phyloP scores from a whole-genome alignment of 495 filamentous ascomycete genomes.

The Penicillium antarcticum region DNA sequence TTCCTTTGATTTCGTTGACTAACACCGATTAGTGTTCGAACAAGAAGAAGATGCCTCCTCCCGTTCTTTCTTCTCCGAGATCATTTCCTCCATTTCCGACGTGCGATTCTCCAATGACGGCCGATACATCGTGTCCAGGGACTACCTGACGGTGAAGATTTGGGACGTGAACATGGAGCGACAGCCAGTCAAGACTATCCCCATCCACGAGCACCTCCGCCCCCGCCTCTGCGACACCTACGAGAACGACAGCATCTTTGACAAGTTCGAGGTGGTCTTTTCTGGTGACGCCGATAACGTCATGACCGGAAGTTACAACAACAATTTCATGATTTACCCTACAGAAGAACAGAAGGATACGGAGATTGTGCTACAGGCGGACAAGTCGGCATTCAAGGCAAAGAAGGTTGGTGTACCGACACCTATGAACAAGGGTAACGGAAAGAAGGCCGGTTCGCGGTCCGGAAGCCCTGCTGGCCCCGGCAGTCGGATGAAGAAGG shows the following conservation, averaged over 20 bases:
- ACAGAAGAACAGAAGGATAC: constrained; percentile 93
- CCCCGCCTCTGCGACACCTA: constrained; percentile 97
- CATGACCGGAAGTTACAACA: constrained; percentile 99
- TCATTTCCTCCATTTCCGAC: constrained; percentile 98
- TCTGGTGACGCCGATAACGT: constrained; percentile 97
- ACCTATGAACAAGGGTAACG: constrained; percentile 84
- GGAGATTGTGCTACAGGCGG: constrained; percentile 94
- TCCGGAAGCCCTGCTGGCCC: constrained; percentile 88
- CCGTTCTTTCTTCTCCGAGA: constrained; percentile 99
- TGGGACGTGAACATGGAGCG: constrained; percentile 99
- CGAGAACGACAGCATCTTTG: constrained; percentile 98
- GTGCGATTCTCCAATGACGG: constrained; percentile 96
- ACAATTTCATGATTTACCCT: constrained; percentile 99
- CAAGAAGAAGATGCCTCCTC: constrained; percentile 98
- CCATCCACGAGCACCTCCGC: constrained; percentile 94
- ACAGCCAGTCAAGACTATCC: constrained; percentile 95
- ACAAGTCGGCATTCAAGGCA: constrained; percentile 98
- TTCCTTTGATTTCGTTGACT: constrained; percentile 6
- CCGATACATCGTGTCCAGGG: constrained; percentile 93
- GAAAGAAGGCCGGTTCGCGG: constrained; percentile 80
- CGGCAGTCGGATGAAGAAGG: constrained; percentile 94
- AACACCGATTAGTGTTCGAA: constrained; percentile 74
- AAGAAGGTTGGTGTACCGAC: constrained; percentile 99
- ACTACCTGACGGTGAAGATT: constrained; percentile 98
- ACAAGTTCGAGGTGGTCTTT: constrained; percentile 99